A percentile compares a stretch with the other conserved stretches of the same genome.
These are phyloP conservation scores for Boletellus sp. DNA, from an alignment of 768 basidiomycete species.

Conservation along the genomic window DNA sequence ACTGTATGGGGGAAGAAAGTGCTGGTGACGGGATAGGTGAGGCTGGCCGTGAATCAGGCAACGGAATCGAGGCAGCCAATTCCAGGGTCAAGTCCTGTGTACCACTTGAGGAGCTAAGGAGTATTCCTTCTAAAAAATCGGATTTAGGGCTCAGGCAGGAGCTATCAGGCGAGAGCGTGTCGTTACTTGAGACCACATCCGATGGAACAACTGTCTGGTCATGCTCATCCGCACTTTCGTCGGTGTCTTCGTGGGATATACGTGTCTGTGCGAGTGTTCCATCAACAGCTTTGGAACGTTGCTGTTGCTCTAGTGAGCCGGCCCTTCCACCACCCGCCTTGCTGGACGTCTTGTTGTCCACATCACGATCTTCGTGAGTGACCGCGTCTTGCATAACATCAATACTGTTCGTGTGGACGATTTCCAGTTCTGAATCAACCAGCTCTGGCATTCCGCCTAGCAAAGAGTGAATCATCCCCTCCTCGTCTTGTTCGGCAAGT, in stretches of 20 bases:
- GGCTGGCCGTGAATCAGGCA: slow-evolving; percentile 18
- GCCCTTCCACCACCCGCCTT: neutral
- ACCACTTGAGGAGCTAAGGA: neutral
- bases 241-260: neutral
- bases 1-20: neutral
- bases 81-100: slow-evolving; percentile 1
- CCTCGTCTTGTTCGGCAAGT: slow-evolving; percentile 67
- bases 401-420: neutral
- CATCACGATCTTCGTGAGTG: neutral
- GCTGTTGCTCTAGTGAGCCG: neutral
- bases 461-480: slow-evolving; percentile 78
- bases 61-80: slow-evolving; percentile 13
- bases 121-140: neutral
- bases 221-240: neutral
- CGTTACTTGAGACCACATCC: neutral
- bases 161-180: neutral
- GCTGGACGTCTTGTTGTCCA: neutral
- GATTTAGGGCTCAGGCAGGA: neutral
- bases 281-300: neutral
- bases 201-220: neutral
- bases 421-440: slow-evolving; percentile 15
- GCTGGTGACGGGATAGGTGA: slow-evolving; percentile 4
- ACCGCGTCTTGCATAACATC: neutral
- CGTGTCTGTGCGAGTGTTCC: neutral
- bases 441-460: slow-evolving; percentile 64